Percentiles rank a stretch among this genome's conserved stretches.
phyloP scores from a whole-genome alignment of 164 flowering plant genomes.

The Umbilicus rupestris region DNA sequence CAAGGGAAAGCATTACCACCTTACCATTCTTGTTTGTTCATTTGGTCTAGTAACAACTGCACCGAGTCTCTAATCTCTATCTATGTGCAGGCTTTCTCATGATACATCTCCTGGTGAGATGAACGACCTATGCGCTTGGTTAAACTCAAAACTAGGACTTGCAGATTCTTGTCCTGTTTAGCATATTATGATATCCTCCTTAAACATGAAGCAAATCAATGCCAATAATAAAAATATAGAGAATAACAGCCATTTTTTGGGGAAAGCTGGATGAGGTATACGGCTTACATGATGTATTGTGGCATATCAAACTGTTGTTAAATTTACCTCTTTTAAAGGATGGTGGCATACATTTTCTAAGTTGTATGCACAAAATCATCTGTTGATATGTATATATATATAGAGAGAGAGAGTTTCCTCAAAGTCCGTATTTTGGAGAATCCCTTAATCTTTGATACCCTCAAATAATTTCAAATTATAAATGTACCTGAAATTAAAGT shows the following conservation, averaged over 20 bases:
- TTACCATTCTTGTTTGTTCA: not conserved
- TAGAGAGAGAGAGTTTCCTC: no score
- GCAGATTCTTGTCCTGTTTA: constrained; percentile 7
- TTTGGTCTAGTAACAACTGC: not conserved
- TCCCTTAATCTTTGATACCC: no score
- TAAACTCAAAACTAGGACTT: constrained; percentile 33
- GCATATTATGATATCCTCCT: not conserved
- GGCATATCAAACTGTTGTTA: no score
- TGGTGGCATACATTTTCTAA: not conserved
- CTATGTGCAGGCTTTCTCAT: constrained; percentile 37
- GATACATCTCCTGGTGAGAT: constrained; percentile 44
- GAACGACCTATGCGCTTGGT: constrained; percentile 42
- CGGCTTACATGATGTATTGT: no score
- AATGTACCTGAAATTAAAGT: no score
- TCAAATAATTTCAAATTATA: no score
- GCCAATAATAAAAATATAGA: no score
- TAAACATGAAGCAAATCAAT: no score
- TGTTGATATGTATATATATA: not conserved
- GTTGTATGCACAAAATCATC: not conserved
- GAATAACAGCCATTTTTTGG: no score
- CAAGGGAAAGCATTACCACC: constrained; percentile 18
- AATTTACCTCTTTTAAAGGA: no score
- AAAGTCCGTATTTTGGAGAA: no score
- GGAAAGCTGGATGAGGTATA: no score
- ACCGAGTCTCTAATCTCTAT: not conserved